A percentile compares a stretch with the other conserved stretches of the same genome.
These are phyloP conservation scores for Entonaema liquescens DNA, from an alignment of 495 filamentous ascomycete species.

Conservation along the genomic window DNA sequence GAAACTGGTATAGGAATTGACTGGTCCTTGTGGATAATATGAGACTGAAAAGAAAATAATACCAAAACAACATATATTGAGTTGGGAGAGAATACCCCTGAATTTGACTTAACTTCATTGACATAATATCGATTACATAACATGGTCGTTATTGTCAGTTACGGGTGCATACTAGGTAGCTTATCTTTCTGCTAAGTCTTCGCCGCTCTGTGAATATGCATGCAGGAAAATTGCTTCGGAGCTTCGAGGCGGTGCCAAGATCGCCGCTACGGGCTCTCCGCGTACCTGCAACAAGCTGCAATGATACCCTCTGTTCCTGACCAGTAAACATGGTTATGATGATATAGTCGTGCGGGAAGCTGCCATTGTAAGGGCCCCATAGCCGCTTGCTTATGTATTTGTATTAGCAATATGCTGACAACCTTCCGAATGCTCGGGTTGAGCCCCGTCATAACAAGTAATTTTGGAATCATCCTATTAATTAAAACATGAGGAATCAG, in stretches of 20 bases:
- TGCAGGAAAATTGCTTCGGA: constrained; percentile 2
- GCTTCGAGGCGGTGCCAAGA: constrained; percentile 31
- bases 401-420: constrained; percentile 2
- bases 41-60: not conserved
- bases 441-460: not conserved
- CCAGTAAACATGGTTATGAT: constrained; percentile 22
- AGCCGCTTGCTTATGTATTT: not conserved
- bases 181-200: not conserved
- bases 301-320: constrained; percentile 25
- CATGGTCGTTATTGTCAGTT: not conserved
- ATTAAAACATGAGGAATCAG: not conserved
- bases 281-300: not conserved
- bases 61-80: not conserved
- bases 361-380: constrained; percentile 1
- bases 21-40: not conserved
- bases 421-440: not conserved
- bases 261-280: constrained; percentile 17
- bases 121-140: not conserved
- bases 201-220: not conserved
- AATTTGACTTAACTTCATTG: not conserved
- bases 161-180: not conserved
- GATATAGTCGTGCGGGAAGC: constrained; percentile 20
- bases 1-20: not conserved
- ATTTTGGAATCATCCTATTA: not conserved
- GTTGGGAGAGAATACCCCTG: not conserved